A percentile compares a stretch with the other conserved stretches of the same genome.
phyloP scores from a whole-genome alignment of 2,329 filamentous ascomycete genomes.

The Mycogone perniciosa region DNA sequence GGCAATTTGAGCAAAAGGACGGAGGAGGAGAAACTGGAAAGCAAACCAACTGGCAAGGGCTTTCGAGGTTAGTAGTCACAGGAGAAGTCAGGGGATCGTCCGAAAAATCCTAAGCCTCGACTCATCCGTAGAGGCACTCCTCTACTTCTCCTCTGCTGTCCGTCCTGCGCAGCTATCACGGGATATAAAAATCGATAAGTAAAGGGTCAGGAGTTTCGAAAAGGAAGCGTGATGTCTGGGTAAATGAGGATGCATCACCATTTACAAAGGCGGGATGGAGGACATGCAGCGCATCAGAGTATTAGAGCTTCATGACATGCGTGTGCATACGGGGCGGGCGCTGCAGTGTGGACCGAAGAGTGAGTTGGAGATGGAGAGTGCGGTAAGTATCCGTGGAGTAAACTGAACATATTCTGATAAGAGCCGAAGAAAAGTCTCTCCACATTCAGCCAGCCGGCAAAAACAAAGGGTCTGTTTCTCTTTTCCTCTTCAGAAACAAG shows the following conservation, averaged over 20 bases:
- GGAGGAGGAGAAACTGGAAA: not conserved
- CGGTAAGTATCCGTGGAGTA: conserved; percentile 1
- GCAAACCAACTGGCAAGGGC: conserved; percentile 3
- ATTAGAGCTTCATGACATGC: no score
- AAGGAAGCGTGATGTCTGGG: not conserved
- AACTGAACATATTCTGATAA: conserved; percentile 1
- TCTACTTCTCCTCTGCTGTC: not conserved
- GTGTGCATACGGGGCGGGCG: no score
- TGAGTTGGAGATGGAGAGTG: not conserved
- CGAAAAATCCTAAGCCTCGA: not conserved
- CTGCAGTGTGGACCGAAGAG: not conserved
- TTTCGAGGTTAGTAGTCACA: not conserved
- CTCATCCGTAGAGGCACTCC: not conserved
- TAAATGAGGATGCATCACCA: not conserved
- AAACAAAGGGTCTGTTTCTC: not conserved
- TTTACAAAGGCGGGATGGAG: not conserved
- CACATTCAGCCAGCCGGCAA: not conserved
- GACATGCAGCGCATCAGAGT: not conserved
- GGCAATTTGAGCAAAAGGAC: no score
- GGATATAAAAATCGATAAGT: not conserved
- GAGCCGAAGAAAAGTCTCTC: not conserved
- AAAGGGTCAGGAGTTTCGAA: not conserved
- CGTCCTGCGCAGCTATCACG: not conserved
- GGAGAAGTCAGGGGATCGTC: not conserved
- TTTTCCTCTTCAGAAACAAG: not conserved